These are phyloP conservation scores for Fusarium sp. DNA, from an alignment of 2,329 filamentous ascomycete species.

Conservation along the genomic window DNA sequence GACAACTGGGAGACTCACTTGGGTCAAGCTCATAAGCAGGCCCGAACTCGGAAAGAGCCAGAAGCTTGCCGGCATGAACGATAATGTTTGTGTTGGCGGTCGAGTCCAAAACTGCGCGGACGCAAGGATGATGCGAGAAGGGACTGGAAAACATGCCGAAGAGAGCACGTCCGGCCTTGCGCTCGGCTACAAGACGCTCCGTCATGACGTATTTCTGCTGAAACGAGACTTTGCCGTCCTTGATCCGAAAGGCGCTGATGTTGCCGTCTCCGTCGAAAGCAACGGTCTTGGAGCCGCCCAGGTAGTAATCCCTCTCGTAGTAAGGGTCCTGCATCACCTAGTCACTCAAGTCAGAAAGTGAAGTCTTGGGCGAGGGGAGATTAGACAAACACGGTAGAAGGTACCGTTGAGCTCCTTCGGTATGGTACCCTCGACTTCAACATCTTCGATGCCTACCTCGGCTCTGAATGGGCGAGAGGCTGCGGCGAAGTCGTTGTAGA, in stretches of 20 bases:
- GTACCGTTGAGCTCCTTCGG: neutral
- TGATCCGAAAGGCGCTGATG: conserved; percentile 8
- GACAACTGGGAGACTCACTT: neutral
- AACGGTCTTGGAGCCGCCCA: neutral
- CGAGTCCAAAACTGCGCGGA: neutral
- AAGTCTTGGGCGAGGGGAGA: neutral
- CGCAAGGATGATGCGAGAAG: conserved; percentile 9
- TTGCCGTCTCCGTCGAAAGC: conserved; percentile 10
- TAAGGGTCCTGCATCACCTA: conserved; percentile 5
- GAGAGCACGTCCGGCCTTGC: neutral
- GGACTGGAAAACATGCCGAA: conserved; percentile 8
- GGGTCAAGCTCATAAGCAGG: conserved; percentile 3
- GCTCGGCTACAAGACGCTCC: neutral
- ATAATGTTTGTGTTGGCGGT: conserved; percentile 7
- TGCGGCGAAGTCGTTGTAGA: neutral
- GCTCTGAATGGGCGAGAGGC: neutral
- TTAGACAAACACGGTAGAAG: neutral
- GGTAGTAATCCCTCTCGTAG: conserved; percentile 1
- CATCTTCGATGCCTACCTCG: neutral
- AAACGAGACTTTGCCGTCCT: neutral
- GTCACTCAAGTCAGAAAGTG: neutral
- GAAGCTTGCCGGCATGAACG: neutral
- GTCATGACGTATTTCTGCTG: conserved; percentile 9
- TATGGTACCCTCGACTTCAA: neutral
- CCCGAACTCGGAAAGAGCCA: neutral